Evolutionary conservation across 2,329 filamentous ascomycete genomes (phyloP).

Genomic region (Domatiomyces globalis): DNA sequence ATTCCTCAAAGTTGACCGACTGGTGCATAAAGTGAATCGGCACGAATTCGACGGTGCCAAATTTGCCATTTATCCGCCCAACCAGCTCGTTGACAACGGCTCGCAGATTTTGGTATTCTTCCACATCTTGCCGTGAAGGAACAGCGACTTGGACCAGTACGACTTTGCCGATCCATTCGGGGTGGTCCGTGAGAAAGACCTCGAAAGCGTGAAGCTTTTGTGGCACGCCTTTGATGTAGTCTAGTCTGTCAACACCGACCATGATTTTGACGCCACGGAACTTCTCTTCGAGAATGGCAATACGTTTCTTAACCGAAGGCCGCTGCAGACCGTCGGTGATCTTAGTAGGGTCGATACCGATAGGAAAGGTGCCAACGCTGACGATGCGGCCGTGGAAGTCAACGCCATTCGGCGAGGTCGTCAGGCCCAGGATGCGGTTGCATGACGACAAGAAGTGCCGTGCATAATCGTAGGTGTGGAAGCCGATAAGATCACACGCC

Average conservation of each 20-base stretch:
- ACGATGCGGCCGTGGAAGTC: conserved; percentile 81
- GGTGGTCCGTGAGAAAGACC: conserved; percentile 91
- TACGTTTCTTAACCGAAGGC: conserved; percentile 73
- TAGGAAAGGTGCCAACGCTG: conserved; percentile 88
- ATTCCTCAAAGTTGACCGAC: conserved; percentile 84
- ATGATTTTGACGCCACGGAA: conserved; percentile 95
- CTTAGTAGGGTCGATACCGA: conserved; percentile 94
- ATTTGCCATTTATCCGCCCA: conserved; percentile 91
- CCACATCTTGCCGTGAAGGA: conserved; percentile 85
- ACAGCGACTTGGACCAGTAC: conserved; percentile 93
- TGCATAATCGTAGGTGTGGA: conserved; percentile 99
- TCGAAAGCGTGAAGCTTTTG: conserved; percentile 95
- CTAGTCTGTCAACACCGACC: conserved; percentile 87
- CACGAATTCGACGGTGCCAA: conserved; percentile 94
- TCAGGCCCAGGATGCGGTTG: conserved; percentile 63
- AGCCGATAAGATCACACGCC: conserved; percentile 88
- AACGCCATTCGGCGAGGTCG: conserved; percentile 81
- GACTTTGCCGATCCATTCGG: conserved; percentile 95
- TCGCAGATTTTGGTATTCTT: conserved; percentile 92
- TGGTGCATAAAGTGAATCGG: conserved; percentile 98
- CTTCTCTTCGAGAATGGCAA: conserved; percentile 69
- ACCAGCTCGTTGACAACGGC: conserved; percentile 95
- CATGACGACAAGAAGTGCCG: conserved; percentile 93
- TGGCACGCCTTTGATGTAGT: conserved; percentile 98
- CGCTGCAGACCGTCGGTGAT: conserved; percentile 81